These are phyloP conservation scores for Elongisporangium prolatum DNA, from an alignment of 352 stramenopile genomes.

Conservation along the genomic window DNA sequence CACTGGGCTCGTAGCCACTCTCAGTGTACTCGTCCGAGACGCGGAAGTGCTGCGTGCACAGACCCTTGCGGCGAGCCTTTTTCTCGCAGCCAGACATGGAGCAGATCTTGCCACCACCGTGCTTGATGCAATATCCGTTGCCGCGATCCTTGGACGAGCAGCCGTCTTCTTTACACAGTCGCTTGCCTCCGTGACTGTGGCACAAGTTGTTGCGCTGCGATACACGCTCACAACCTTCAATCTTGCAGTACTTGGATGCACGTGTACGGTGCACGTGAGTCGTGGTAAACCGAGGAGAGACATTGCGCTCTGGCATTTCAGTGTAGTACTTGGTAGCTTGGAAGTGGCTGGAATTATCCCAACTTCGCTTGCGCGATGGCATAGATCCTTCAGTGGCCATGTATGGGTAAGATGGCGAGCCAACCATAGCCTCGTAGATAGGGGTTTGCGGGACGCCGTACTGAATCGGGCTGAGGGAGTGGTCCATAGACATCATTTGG, in stretches of 20 bases:
- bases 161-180: conserved; percentile 72
- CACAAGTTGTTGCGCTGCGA: conserved; percentile 83
- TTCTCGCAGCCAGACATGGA: conserved; percentile 72
- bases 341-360: conserved; percentile 16
- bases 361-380: conserved; percentile 26
- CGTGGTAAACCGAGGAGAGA: neutral
- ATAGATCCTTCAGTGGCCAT: neutral
- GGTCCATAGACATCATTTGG: neutral
- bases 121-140: conserved; percentile 82
- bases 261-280: conserved; percentile 40
- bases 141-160: conserved; percentile 78
- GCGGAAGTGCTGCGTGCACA: conserved; percentile 81
- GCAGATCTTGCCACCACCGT: conserved; percentile 80
- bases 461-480: neutral
- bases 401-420: neutral
- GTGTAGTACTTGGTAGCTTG: conserved; percentile 9
- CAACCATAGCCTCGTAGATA: neutral
- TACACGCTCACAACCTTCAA: conserved; percentile 73
- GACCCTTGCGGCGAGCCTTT: conserved; percentile 75
- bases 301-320: neutral
- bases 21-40: conserved; percentile 26
- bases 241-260: conserved; percentile 87
- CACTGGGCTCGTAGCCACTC: neutral
- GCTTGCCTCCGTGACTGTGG: conserved; percentile 78
- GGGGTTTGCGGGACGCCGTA: neutral